Conservation (phyloP, 148 eudicot species). For the Spergularia bocconei region DNA sequence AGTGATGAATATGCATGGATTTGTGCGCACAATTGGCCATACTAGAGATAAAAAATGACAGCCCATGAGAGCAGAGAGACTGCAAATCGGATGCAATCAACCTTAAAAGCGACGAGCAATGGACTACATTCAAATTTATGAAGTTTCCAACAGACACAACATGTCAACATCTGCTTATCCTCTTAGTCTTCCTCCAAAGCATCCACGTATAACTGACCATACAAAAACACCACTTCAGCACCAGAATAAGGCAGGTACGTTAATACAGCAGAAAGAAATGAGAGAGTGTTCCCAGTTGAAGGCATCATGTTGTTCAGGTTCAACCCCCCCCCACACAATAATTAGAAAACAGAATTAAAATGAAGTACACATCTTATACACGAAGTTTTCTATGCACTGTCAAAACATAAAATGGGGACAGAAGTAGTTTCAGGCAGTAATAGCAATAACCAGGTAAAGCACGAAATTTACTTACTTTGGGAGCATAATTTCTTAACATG, state of each 20-base stretch:
- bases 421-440: not conserved
- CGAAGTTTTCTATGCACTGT: not conserved
- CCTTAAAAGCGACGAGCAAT: not conserved
- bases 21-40: not conserved
- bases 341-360: no score
- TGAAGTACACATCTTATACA: not conserved
- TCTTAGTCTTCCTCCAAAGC: slow-evolving; percentile 11
- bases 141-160: slow-evolving; percentile 19
- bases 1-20: not conserved
- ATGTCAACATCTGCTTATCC: not conserved
- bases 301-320: not conserved
- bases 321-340: not conserved
- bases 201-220: not conserved
- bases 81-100: not conserved
- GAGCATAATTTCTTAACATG: not conserved
- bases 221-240: slow-evolving; percentile 7
- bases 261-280: not conserved
- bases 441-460: not conserved
- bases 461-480: slow-evolving; percentile 1
- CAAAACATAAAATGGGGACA: not conserved
- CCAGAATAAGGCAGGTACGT: not conserved
- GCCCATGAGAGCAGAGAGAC: not conserved
- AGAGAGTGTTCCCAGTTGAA: no score
- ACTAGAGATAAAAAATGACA: not conserved
- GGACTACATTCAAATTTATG: not conserved